Conservation (phyloP, 75 land plant genomes). For the Selaginella tamariscina region DNA sequence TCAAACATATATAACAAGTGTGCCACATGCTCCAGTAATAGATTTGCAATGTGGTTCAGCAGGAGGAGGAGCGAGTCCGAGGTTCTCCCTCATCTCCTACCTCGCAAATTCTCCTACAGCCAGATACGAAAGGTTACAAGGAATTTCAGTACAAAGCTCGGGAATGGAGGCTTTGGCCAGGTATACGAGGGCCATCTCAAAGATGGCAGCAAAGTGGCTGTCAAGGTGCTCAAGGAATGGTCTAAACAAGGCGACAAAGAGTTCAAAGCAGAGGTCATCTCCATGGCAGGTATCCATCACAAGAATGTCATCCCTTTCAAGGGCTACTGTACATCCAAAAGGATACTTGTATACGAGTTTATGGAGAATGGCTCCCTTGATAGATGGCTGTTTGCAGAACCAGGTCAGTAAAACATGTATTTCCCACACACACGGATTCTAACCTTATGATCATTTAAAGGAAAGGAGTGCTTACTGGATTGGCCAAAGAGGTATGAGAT, state of each 20-base stretch:
- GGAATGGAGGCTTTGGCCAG: conserved; percentile 3
- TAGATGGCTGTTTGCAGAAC: conserved; percentile 4
- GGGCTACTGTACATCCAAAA: background rate
- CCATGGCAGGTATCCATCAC: conserved; percentile 8
- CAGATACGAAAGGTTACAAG: background rate
- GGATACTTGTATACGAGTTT: conserved; percentile 2
- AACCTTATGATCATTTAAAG: no score
- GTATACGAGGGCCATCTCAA: conserved; percentile 7
- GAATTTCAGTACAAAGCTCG: conserved; percentile 2
- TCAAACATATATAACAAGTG: no score
- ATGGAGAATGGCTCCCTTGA: conserved; percentile 11
- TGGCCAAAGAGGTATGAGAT: background rate
- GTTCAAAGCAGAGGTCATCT: conserved; percentile 4
- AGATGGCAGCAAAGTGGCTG: conserved; percentile 10
- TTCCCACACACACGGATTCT: no score
- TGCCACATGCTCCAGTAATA: no score
- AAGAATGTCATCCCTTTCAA: conserved; percentile 5
- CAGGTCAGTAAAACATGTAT: background rate
- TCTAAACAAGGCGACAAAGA: conserved; percentile 5
- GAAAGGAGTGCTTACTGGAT: background rate
- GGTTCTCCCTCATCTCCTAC: background rate
- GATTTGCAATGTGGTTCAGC: background rate
- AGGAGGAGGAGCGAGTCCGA: background rate
- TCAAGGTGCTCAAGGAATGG: background rate
- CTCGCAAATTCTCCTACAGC: background rate